These are phyloP conservation scores for Fusarium sp. DNA, from an alignment of 2,329 filamentous ascomycete species.

Conservation along the genomic window DNA sequence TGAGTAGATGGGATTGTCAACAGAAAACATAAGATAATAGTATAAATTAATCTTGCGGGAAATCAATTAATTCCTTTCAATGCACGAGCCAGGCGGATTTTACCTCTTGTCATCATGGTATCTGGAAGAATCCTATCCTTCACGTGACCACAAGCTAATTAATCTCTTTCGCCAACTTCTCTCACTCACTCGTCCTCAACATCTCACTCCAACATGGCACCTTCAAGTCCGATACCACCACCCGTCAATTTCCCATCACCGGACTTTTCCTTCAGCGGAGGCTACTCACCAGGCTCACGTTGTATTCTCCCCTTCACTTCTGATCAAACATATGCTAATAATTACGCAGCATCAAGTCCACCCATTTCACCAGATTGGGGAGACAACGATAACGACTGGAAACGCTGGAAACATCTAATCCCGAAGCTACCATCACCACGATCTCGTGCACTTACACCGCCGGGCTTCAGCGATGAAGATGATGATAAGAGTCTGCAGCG, in stretches of 20 bases:
- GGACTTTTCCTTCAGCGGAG: background rate
- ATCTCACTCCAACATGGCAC: background rate
- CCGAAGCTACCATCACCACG: accelerated
- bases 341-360: background rate
- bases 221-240: background rate
- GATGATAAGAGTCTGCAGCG: background rate
- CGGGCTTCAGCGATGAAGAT: background rate
- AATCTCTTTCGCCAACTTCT: background rate
- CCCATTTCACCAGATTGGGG: background rate
- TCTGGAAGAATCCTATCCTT: no score
- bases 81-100: accelerated
- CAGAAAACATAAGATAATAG: no score
- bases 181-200: background rate
- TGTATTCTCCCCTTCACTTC: background rate
- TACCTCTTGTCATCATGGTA: background rate
- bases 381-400: background rate
- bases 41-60: accelerated
- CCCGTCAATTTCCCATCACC: background rate
- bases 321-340: background rate
- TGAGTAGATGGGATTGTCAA: no score
- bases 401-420: background rate
- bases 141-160: background rate
- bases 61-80: background rate
- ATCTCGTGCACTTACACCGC: background rate
- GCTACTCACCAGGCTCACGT: background rate